Evolutionary conservation across 805 yeast genomes (phyloP).

Genomic region (Candida odintsovae): DNA sequence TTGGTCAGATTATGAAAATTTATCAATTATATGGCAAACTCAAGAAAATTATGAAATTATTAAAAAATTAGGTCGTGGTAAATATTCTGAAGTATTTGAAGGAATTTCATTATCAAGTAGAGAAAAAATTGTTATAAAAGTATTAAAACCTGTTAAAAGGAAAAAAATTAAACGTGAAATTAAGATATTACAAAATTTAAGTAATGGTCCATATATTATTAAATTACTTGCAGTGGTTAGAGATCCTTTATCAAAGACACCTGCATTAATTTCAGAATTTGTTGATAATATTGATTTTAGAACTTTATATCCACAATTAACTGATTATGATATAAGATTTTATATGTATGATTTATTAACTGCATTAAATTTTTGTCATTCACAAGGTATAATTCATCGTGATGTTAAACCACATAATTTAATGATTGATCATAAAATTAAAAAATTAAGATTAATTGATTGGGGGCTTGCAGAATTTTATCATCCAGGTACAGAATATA

Average conservation of each 20-base stretch:
- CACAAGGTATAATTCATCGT: constrained; percentile 92
- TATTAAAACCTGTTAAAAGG: constrained; percentile 86
- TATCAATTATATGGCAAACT: constrained; percentile 75
- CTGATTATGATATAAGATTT: constrained; percentile 67
- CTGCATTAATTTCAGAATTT: constrained; percentile 82
- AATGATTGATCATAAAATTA: constrained; percentile 75
- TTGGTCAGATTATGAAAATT: constrained; percentile 82
- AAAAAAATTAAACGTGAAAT: constrained; percentile 91
- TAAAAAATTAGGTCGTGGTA: constrained; percentile 85
- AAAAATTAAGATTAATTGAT: constrained; percentile 70
- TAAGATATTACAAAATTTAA: constrained; percentile 76
- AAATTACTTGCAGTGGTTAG: constrained; percentile 77
- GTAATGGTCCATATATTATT: constrained; percentile 78
- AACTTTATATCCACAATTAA: constrained; percentile 74
- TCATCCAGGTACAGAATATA: constrained; percentile 84
- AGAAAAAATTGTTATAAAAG: constrained; percentile 77
- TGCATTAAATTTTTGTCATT: constrained; percentile 85
- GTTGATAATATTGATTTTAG: constrained; percentile 84
- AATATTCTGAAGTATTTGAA: constrained; percentile 88
- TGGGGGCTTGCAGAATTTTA: constrained; percentile 96
- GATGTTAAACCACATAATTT: constrained; percentile 93
- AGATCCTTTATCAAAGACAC: constrained; percentile 79
- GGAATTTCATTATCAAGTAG: constrained; percentile 65
- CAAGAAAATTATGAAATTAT: constrained; percentile 83
- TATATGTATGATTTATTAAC: constrained; percentile 78